phyloP scores from a whole-genome alignment of 2,329 filamentous ascomycete species.

The Phyllosticta citriasiana region DNA sequence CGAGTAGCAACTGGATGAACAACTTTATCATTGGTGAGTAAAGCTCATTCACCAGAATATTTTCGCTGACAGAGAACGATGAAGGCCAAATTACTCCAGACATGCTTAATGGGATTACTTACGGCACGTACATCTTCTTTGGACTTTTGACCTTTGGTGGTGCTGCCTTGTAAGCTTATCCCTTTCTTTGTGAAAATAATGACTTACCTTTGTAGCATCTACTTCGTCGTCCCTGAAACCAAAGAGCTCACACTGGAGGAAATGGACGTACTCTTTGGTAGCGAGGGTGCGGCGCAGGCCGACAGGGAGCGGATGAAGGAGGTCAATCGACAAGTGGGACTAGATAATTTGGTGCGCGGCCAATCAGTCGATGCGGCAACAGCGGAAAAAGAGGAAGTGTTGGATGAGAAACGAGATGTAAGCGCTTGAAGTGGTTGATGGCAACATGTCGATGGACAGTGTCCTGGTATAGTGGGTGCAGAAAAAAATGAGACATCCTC shows the following conservation, averaged over 20 bases:
- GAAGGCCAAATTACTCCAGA: slow-evolving; percentile 58
- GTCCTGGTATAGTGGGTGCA: too few species aligned
- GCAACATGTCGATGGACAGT: not conserved
- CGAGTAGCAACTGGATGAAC: slow-evolving; percentile 34
- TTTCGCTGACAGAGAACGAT: not conserved
- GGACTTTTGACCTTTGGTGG: slow-evolving; percentile 54
- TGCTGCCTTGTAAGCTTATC: slow-evolving; percentile 34
- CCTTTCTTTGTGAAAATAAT: not conserved
- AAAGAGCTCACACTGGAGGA: slow-evolving; percentile 44
- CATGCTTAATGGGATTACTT: slow-evolving; percentile 54
- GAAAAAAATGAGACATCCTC: too few species aligned
- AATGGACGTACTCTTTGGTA: slow-evolving; percentile 58
- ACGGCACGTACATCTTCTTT: slow-evolving; percentile 65
- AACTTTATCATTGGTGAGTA: slow-evolving; percentile 48
- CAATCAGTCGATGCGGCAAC: not conserved
- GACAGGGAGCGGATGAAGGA: slow-evolving; percentile 63
- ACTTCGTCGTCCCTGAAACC: slow-evolving; percentile 44
- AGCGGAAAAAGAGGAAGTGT: slow-evolving; percentile 7
- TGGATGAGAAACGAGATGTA: slow-evolving; percentile 2
- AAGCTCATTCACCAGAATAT: not conserved
- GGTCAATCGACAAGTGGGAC: slow-evolving; percentile 60
- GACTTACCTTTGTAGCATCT: slow-evolving; percentile 23
- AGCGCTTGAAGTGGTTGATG: not conserved
- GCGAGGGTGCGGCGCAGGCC: slow-evolving; percentile 54
- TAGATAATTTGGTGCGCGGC: slow-evolving; percentile 30